Base-by-base conservation (phyloP, 352 stramenopile species). In the Phytopythium litorale region DNA sequence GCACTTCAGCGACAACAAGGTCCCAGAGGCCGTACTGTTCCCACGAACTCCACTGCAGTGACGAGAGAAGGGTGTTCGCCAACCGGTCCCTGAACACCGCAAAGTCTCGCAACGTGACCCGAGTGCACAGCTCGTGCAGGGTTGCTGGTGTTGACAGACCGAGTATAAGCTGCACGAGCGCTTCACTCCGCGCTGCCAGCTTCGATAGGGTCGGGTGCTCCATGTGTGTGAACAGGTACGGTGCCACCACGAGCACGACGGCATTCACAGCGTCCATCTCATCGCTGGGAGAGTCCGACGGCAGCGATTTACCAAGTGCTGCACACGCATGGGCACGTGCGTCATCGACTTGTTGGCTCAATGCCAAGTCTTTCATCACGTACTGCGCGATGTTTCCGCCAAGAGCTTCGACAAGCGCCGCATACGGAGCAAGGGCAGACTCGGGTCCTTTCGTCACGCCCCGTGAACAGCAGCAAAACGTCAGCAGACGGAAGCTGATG, bases 21-120 rank as follows among this genome's bases (percentile, higher is more conserved):
- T 94, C 86, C 86, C 86, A 94, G 60, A 92, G 71, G 1, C 76
- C 77, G 48, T 80, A 89, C 64, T 94, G 86, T 55, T 94, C 84
- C 84, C 84, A 94, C 19, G 86, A 92, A 16, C 67, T 92, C 86
- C 86, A 94, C 55, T 88, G 68, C 15, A 94, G 67, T 18, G 86
- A 94, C 30, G 84, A 84, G 7, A 93, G 66, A 19, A 94, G 62
- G 4, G 91, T 73, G 43, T 85, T 93, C 18, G 84, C 71, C 18
- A 92, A 64, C 1, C 80, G 84, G n/a, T 73, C 81, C 53, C 79
- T 78, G 43, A 92, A 85, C 50, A 95, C 71, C 8, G 76, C 71
- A 60, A 92, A 93, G 54, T 95, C 84, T 42, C 84, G 71, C n/a
- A 91, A 76, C 45, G 91, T 65, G 25, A 95, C 63, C 23, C 84